Evolutionary conservation across 805 yeast species (phyloP), one percentile per base, ranked within the genome.

Genomic region (Lipomyces mesembrius): DNA sequence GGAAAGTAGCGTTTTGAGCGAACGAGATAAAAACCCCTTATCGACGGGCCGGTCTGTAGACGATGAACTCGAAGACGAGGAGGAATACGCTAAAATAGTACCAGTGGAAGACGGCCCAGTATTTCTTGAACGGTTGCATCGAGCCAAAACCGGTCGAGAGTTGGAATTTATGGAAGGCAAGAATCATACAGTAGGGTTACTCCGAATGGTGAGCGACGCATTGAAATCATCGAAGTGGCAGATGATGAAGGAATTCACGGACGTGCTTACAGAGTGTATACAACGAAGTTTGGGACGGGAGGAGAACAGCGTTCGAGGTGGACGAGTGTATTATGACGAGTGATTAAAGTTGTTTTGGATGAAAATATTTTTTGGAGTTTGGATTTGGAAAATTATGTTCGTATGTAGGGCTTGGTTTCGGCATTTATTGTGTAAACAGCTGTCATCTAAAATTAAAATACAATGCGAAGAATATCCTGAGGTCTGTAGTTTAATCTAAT

Each of bases 101-200:
- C n/a, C 32, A 22, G 78, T 73, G 59, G 89, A 87, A 69, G 79
- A 80, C 62, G 89, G 87, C 1, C 81, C 82, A 67, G 74, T 75
- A 3, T 87, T 85, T 72, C 74, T 88, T 60, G 77, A 81, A 63
- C 78, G 90, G 58, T 78, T 88, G 65, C 72, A 87, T 53, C 70
- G 72, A 39, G 83, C 82, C 53, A 77, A 55, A 20, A 71, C 75
- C 5, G 62, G 67, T 25, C 72, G 71, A 22, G 67, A 69, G 59
- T 59, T 71, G 49, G 65, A 67, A 17, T 65, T 77, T 6, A 69
- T 87, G 52, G 74, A 77, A 35, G 79, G 82, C 64, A 82, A 80
- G 72, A 81, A 86, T 65, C 78, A 84, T 60, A 77, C 87, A 35
- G 83, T 84, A 11, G 93, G 93, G 0, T 75, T 89, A 58, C 74